phyloP scores from a whole-genome alignment of 1,284 basidiomycete species.

The Austroboletus niveus region DNA sequence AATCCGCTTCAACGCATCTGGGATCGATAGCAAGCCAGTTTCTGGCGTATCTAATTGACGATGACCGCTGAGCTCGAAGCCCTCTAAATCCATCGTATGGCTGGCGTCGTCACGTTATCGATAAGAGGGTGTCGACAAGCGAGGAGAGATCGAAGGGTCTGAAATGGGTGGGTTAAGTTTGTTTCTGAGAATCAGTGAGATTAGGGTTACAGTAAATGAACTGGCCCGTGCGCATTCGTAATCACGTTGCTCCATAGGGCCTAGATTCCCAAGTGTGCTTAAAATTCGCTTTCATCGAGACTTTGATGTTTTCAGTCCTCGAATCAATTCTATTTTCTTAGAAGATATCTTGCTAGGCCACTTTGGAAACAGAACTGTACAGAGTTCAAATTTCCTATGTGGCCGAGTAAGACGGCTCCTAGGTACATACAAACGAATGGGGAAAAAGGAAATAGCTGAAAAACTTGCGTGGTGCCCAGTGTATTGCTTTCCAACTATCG shows the following conservation, averaged over 20 bases:
- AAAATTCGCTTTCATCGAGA: too few relatives aligned
- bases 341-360: slow-evolving; percentile 4
- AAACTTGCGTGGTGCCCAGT: not conserved
- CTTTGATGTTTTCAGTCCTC: too few relatives aligned
- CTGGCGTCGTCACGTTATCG: not conserved
- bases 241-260: not conserved
- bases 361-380: slow-evolving; percentile 3
- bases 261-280: too few relatives aligned
- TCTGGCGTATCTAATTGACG: not conserved
- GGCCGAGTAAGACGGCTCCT: slow-evolving; percentile 7
- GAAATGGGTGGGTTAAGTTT: too few relatives aligned
- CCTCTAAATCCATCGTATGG: slow-evolving; percentile 31
- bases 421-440: not conserved
- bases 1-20: slow-evolving; percentile 28
- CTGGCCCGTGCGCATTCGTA: slow-evolving; percentile 16
- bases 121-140: not conserved
- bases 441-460: not conserved
- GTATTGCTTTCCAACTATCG: not conserved
- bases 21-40: slow-evolving; percentile 8
- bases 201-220: too few relatives aligned
- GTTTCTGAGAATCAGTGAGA: too few relatives aligned
- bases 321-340: too few relatives aligned
- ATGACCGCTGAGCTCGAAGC: slow-evolving; percentile 22
- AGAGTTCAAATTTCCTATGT: not conserved
- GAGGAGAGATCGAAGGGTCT: not conserved